A percentile compares a stretch with the other conserved stretches of the same genome.
These are phyloP conservation scores for Grifola frondosa DNA, from an alignment of 1,284 basidiomycete genomes.

Conservation along the genomic window DNA sequence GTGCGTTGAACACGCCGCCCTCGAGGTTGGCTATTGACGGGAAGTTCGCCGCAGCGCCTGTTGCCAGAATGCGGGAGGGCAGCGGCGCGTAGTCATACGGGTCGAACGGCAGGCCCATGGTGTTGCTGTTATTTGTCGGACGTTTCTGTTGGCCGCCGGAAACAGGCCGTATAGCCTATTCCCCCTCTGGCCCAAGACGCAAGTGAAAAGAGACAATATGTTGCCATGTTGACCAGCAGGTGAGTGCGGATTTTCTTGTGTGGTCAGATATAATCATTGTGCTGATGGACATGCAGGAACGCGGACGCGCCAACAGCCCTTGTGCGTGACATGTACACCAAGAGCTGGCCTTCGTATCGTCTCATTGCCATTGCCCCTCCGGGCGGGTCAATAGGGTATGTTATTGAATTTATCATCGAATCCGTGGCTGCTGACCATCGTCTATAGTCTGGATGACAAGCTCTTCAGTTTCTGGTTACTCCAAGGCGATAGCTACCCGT, in stretches of 20 bases:
- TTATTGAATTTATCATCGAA: no score
- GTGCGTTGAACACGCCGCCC: slow-evolving; percentile 74
- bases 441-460: slow-evolving; percentile 78
- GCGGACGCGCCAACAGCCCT: slow-evolving; percentile 82
- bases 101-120: slow-evolving; percentile 65
- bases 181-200: slow-evolving; percentile 74
- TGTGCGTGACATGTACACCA: slow-evolving; percentile 85
- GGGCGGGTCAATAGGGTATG: slow-evolving; percentile 82
- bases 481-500: slow-evolving; percentile 70
- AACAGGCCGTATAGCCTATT: slow-evolving; percentile 53
- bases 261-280: no score
- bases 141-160: slow-evolving; percentile 31
- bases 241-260: slow-evolving; percentile 31
- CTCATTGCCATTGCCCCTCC: slow-evolving; percentile 83
- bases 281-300: slow-evolving; percentile 49
- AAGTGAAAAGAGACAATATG: slow-evolving; percentile 68
- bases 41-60: slow-evolving; percentile 77
- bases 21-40: slow-evolving; percentile 74
- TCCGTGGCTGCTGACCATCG: slow-evolving; percentile 13
- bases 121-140: slow-evolving; percentile 29
- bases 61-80: slow-evolving; percentile 61
- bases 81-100: slow-evolving; percentile 65
- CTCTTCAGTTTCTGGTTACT: slow-evolving; percentile 84
- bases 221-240: slow-evolving; percentile 69
- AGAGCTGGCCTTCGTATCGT: slow-evolving; percentile 85